These are phyloP conservation scores for Leccinum ochraceum DNA, from an alignment of 768 basidiomycete species.

Conservation along the genomic window DNA sequence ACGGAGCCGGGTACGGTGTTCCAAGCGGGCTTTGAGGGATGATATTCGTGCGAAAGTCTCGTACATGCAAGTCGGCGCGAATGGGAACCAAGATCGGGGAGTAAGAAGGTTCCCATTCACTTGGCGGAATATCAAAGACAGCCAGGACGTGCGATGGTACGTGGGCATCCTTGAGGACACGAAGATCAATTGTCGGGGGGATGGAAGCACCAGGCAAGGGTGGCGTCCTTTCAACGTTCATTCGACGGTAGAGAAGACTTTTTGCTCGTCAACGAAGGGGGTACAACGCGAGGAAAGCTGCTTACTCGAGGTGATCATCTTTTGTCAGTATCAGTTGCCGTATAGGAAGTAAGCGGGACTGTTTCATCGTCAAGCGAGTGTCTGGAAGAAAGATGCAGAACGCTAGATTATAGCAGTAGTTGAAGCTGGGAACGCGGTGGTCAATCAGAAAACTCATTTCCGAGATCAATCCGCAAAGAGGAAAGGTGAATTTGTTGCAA, in stretches of 20 bases:
- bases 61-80: constrained; percentile 46
- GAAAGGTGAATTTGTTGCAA: constrained; percentile 5
- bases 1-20: constrained; percentile 36
- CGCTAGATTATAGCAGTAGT: constrained; percentile 12
- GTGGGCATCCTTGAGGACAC: constrained; percentile 44
- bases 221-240: constrained; percentile 35
- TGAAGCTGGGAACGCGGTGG: constrained; percentile 17
- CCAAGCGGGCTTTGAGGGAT: constrained; percentile 35
- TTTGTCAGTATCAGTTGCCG: constrained; percentile 17
- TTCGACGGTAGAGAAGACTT: constrained; percentile 34
- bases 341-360: constrained; percentile 29
- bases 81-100: constrained; percentile 55
- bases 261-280: constrained; percentile 10
- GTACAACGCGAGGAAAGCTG: not conserved
- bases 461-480: constrained; percentile 15
- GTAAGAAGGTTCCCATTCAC: constrained; percentile 31
- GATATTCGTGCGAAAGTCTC: constrained; percentile 39
- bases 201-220: constrained; percentile 30
- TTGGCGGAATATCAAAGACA: constrained; percentile 37
- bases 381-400: constrained; percentile 11
- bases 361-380: constrained; percentile 21
- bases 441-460: constrained; percentile 22
- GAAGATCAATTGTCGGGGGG: constrained; percentile 50
- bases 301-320: constrained; percentile 34
- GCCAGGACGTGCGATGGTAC: constrained; percentile 62